Base-by-base conservation (phyloP, 805 yeast genomes). In the Debaryomyces prosopidis region DNA sequence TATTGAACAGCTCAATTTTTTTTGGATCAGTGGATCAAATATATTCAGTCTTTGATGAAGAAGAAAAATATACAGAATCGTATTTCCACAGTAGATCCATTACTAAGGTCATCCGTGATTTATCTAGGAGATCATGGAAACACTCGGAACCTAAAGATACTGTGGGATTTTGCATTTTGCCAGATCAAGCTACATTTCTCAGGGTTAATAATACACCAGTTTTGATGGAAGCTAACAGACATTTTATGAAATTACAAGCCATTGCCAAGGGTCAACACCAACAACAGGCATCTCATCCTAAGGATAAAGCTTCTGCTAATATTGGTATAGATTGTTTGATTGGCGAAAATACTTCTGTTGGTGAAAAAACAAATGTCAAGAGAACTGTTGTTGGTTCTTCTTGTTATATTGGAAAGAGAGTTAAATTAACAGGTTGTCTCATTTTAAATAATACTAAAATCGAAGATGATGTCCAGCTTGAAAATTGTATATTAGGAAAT, bases 81-180 rank as follows among this genome's bases (percentile, higher is more conserved):
- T 72, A 73, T 50, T 69, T 71, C 52, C 44, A 63, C 41, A 68
- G 68, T 46, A 75, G 81, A 51, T 75, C 89, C 4, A 67, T 83
- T 31, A 77, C 78, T 17, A 87, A 87, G 58, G 75, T 91, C 18
- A 78, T 90, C 35, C 80, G 98, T 58, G 96, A 90, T 58, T 67
- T 92, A 46, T 95, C 96, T 3, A 80, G 98, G 65, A 80, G 96
- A 51, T 85, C 96, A 1, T 94, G 99, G 99, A 80, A 79, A 55
- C 96, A 90, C 60, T 73, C 85, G 0, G 55, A 59, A 5, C 60
- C 65, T 8, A 73, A 74, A 50, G 88, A 83, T 44, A 78, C 84
- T 0, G 78, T 94, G 14, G 86, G 86, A 3, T 71, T 92, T 54
- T 78, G 85, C 50, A 76, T 84, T 18, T 62, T 91, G 20, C 96